Percentiles rank a stretch among this genome's conserved stretches.
Evolutionary conservation across 345 rosid genomes (phyloP).

Genomic region (Odontarrhena argentea): DNA sequence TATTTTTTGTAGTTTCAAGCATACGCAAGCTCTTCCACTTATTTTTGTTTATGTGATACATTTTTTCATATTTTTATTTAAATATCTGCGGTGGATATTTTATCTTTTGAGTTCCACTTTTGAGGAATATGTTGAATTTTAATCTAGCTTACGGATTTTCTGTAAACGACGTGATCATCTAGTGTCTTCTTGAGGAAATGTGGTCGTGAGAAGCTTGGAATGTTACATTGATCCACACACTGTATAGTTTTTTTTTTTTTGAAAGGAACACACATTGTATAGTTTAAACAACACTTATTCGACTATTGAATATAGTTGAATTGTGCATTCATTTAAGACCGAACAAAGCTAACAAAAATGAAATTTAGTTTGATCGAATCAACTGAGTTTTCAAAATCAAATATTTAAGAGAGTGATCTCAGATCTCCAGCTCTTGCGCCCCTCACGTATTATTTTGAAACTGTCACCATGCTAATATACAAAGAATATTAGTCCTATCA

Average conservation of each 20-base stretch:
- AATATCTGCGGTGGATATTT: slow-evolving; percentile 2
- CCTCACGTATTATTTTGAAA: too few species aligned
- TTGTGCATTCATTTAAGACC: not conserved
- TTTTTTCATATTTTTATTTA: not conserved
- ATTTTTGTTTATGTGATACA: slow-evolving; percentile 25
- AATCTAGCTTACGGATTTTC: not conserved
- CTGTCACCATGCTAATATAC: too few species aligned
- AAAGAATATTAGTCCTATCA: too few species aligned
- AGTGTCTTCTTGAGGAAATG: slow-evolving; percentile 14
- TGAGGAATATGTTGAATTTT: not conserved
- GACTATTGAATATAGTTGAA: not conserved
- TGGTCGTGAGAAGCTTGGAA: slow-evolving; percentile 1
- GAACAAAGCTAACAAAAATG: not conserved
- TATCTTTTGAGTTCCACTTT: not conserved
- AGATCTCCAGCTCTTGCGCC: too few species aligned
- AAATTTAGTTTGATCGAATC: not conserved
- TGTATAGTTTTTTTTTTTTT: too few species aligned
- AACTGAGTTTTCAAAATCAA: not conserved
- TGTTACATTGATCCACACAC: not conserved
- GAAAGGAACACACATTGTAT: not conserved
- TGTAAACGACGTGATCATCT: slow-evolving; percentile 7
- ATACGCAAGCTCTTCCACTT: slow-evolving; percentile 34
- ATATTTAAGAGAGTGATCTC: too few species aligned
- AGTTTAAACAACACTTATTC: not conserved
- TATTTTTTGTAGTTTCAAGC: slow-evolving; percentile 39